Evolutionary conservation across 495 filamentous ascomycete species (phyloP).

Genomic region (Evernia prunastri): DNA sequence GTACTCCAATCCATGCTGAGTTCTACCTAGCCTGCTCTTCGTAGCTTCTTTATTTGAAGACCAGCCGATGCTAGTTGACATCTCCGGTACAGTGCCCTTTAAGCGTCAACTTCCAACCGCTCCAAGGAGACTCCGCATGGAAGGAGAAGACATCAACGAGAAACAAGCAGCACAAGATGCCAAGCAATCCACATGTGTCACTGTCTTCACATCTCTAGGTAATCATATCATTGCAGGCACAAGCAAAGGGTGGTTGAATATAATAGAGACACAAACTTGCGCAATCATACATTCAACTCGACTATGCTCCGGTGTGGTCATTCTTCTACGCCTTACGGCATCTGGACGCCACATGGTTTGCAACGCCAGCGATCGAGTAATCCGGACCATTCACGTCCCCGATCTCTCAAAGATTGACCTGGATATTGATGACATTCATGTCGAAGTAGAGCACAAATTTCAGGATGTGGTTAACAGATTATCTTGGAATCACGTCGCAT

Average conservation of each 20-base stretch:
- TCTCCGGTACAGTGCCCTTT: conserved; percentile 55
- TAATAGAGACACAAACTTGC: conserved; percentile 73
- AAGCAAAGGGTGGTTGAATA: conserved; percentile 90
- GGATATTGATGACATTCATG: conserved; percentile 53
- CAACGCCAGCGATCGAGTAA: conserved; percentile 86
- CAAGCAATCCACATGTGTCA: conserved; percentile 85
- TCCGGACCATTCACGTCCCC: conserved; percentile 77
- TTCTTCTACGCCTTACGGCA: conserved; percentile 72
- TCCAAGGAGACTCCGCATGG: conserved; percentile 56
- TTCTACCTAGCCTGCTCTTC: conserved; percentile 57
- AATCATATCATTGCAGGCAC: conserved; percentile 86
- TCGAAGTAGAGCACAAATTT: conserved; percentile 95
- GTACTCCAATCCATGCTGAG: conserved; percentile 7
- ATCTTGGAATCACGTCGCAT: conserved; percentile 92
- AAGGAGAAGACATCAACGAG: conserved; percentile 60
- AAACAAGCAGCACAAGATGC: conserved; percentile 88
- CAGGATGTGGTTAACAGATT: conserved; percentile 94
- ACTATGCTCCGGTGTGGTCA: conserved; percentile 74
- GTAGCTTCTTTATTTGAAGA: conserved; percentile 90
- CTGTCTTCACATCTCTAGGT: conserved; percentile 76
- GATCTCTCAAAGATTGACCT: conserved; percentile 49
- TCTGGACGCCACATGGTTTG: conserved; percentile 82
- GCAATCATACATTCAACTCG: conserved; percentile 80
- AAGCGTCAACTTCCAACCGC: conserved; percentile 76
- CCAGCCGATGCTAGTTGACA: conserved; percentile 78